Evolutionary conservation across 768 basidiomycete species (phyloP).

Genomic region (Agaricus blazei): DNA sequence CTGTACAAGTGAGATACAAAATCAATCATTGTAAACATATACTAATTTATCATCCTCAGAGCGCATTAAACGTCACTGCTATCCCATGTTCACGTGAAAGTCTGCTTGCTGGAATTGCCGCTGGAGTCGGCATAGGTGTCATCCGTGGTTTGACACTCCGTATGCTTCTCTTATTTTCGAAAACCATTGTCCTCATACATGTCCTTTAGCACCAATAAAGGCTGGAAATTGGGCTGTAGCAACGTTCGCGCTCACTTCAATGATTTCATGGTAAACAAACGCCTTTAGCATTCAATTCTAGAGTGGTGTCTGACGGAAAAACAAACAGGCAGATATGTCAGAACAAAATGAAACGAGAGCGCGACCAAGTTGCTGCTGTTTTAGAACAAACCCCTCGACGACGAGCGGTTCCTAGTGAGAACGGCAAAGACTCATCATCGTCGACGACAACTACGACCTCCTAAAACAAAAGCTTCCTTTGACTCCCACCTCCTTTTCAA

Average conservation of each 20-base stretch:
- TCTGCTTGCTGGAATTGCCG: conserved; percentile 73
- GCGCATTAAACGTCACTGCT: conserved; percentile 57
- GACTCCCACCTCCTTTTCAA: background rate
- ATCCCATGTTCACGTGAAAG: conserved; percentile 77
- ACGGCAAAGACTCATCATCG: conserved; percentile 5
- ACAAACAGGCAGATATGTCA: conserved; percentile 59
- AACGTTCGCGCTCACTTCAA: conserved; percentile 62
- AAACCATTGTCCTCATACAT: background rate
- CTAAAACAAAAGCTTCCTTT: background rate
- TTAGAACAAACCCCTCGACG: conserved; percentile 7
- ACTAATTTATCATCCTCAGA: conserved; percentile 24
- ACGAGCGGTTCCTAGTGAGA: conserved; percentile 3
- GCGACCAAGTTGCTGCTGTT: conserved; percentile 36
- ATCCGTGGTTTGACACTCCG: conserved; percentile 64
- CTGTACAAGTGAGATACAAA: conserved; percentile 22
- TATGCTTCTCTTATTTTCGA: conserved; percentile 26
- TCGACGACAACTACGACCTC: background rate
- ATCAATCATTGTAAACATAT: background rate
- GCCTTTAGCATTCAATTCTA: background rate
- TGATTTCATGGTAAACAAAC: conserved; percentile 55
- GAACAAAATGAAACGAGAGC: conserved; percentile 47
- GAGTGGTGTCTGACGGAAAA: too few relatives aligned
- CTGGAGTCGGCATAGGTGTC: conserved; percentile 71
- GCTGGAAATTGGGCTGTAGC: conserved; percentile 80
- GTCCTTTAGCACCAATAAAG: conserved; percentile 45